Evolutionary conservation across 2,329 filamentous ascomycete genomes (phyloP), one percentile per base, ranked within the genome.

Genomic region (Fusarium siculi): DNA sequence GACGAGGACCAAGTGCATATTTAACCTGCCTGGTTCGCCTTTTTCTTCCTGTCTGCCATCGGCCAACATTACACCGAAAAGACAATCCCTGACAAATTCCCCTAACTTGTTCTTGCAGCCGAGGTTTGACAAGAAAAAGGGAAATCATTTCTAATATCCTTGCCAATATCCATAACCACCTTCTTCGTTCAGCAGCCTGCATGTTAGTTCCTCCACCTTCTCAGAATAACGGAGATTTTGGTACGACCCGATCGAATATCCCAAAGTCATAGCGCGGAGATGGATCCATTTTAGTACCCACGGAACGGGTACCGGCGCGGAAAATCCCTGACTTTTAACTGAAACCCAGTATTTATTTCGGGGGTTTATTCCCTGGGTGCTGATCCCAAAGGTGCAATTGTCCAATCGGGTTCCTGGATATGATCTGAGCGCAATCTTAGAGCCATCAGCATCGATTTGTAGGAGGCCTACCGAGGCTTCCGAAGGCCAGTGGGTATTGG

Each of bases 21-120:
- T 74, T 74, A 74, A 74, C 32, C 42, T 55, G 42, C 53, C 55
- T 52, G 55, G 40, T 42, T 58, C 59, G 43, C 25, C 57, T 30
- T 50, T 25, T 28, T 2, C 15, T 34, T n/a, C 7, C 34, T 39
- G 10, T n/a, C 7, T 28, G 0, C 10, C 19, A 40, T 54, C 50
- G 50, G 50, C 50, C 34, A 54, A 32, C 19, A 15, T 50, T 40
- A 6, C 36, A 14, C 28, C 53, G 44, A 40, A 28, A 42, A 56
- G 9, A 12, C 25, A 37, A 28, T 39, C 25, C 28, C 25, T 34
- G 23, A 39, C 25, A 46, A 25, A n/a, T 34, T 40, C 25, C 52
- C 32, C 42, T 58, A 5, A 28, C 9, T 40, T n/a, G 8, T 28
- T n/a, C 10, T 15, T 40, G 34, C 34, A 46, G 42, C 34, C 49